phyloP scores from a whole-genome alignment of 2,329 filamentous ascomycete species.

The Penicillium rolfsii region DNA sequence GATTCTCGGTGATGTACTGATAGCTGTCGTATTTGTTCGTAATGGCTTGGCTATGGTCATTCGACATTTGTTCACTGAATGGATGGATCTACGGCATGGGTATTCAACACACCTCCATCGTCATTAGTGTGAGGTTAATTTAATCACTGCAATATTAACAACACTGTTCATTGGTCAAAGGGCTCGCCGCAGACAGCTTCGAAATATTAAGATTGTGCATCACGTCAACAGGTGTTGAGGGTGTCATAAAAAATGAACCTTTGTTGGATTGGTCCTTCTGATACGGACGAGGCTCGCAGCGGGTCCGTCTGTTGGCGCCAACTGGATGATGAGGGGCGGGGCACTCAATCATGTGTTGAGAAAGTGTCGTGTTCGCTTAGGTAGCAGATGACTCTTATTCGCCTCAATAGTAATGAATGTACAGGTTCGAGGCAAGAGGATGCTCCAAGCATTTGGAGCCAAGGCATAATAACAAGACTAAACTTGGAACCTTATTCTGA shows the following conservation, averaged over 20 bases:
- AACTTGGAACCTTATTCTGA: not conserved
- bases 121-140: conserved; percentile 7
- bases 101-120: conserved; percentile 15
- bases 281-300: not conserved
- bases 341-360: not conserved
- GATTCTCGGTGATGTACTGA: conserved; percentile 17
- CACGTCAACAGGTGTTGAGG: not conserved
- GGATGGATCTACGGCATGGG: conserved; percentile 17
- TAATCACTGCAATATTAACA: conserved; percentile 11
- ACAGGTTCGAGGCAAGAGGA: not conserved
- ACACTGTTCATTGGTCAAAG: conserved; percentile 13
- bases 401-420: not conserved
- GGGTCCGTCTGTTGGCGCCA: not conserved
- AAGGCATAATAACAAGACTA: not conserved
- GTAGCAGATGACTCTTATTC: not conserved
- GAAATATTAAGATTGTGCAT: conserved; percentile 13
- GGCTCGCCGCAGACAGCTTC: conserved; percentile 1
- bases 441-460: not conserved
- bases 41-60: conserved; percentile 12
- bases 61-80: conserved; percentile 8
- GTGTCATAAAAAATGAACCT: not conserved
- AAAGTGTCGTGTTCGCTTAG: not conserved
- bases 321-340: not conserved
- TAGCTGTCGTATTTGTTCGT: conserved; percentile 18
- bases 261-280: not conserved